Evolutionary conservation across 2,329 filamentous ascomycete species (phyloP).

Genomic region (Arachnomyces sp.): DNA sequence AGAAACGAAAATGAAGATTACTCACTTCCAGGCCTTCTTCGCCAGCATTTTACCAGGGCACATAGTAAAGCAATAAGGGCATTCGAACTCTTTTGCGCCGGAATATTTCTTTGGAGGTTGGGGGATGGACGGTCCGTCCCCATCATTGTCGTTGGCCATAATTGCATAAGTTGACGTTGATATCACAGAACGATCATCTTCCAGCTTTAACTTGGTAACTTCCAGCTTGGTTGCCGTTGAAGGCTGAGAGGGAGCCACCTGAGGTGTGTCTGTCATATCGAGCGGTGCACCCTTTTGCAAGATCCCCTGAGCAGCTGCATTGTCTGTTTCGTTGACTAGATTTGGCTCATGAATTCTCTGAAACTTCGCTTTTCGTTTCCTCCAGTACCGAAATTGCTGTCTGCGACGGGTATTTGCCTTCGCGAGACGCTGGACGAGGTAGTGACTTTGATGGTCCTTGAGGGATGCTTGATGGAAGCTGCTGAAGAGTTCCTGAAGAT

Average conservation of each 20-base stretch:
- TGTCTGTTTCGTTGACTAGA: no score
- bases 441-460: conserved; percentile 1
- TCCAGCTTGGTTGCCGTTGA: neutral
- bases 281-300: no score
- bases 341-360: conserved; percentile 1
- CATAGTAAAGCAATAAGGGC: conserved; percentile 3
- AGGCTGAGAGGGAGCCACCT: no score
- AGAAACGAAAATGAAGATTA: no score
- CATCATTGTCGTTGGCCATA: no score
- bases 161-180: neutral
- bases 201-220: neutral
- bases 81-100: neutral
- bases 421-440: conserved; percentile 10
- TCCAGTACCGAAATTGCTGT: conserved; percentile 12
- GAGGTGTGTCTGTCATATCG: no score
- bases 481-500: no score
- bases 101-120: no score
- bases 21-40: no score
- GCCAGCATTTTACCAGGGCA: no score
- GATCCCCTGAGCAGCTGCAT: no score
- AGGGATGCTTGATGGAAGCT: neutral
- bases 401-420: conserved; percentile 10
- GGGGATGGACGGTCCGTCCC: no score
- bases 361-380: conserved; percentile 1
- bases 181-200: neutral